Percentiles rank a stretch among this genome's conserved stretches.
Conservation (phyloP, 768 basidiomycete species). For the Leccinum variicolor region DNA sequence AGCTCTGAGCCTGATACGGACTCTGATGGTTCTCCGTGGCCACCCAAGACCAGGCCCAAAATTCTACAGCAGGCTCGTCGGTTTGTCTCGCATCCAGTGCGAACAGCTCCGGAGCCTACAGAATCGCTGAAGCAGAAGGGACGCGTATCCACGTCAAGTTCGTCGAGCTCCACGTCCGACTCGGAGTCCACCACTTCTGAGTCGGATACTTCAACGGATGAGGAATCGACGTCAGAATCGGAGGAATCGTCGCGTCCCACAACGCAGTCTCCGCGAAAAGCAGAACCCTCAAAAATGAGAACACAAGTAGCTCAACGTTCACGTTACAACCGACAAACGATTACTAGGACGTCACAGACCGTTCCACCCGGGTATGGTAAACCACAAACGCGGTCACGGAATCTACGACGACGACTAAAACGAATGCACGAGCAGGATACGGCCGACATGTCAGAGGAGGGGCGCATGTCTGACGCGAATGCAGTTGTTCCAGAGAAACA, state of each 20-base stretch:
- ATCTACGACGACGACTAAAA: constrained; percentile 53
- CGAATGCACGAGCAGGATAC: constrained; percentile 30
- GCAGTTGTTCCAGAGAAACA: constrained; percentile 19
- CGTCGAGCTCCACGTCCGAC: constrained; percentile 22
- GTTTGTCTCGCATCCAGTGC: not conserved
- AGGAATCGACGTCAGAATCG: constrained; percentile 18
- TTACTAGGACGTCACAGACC: constrained; percentile 9
- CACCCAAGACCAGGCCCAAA: not conserved
- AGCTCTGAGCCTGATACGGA: constrained; percentile 22
- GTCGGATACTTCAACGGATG: constrained; percentile 17
- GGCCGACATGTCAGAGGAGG: constrained; percentile 15
- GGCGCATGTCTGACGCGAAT: constrained; percentile 41
- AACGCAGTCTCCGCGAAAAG: not conserved
- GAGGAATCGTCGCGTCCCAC: not conserved
- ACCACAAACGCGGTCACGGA: constrained; percentile 52
- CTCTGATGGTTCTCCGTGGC: constrained; percentile 14
- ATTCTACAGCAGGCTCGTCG: not conserved
- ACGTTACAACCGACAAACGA: not conserved
- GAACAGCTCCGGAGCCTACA: not conserved
- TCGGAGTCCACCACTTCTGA: constrained; percentile 22
- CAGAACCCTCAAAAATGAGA: no score
- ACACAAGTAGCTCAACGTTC: no score
- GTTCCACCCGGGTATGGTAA: constrained; percentile 64
- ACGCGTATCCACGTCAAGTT: constrained; percentile 3
- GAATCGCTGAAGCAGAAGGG: constrained; percentile 26